Percentiles rank a stretch among this genome's conserved stretches.
These are phyloP conservation scores for Globisporangium cystogenes DNA, from an alignment of 352 stramenopile species.

Conservation along the genomic window DNA sequence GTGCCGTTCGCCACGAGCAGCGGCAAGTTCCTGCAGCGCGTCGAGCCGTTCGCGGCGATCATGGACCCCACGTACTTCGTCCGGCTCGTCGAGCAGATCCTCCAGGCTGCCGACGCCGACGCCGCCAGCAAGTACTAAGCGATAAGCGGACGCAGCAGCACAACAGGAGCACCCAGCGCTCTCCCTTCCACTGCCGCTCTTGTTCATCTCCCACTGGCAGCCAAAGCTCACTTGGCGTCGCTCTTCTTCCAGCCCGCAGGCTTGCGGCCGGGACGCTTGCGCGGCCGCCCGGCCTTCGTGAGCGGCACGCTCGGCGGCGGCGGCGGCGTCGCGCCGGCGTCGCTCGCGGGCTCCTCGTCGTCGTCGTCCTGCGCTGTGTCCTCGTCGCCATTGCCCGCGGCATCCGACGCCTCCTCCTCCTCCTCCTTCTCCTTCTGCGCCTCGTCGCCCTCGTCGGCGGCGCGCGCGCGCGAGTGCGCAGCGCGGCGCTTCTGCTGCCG, in stretches of 20 bases:
- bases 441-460: slow-evolving; percentile 22
- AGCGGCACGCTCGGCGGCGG: slow-evolving; percentile 13
- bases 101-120: slow-evolving; percentile 8
- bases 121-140: slow-evolving; percentile 3
- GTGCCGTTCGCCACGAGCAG: slow-evolving; percentile 55
- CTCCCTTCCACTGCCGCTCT: neutral
- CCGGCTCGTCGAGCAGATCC: slow-evolving; percentile 33
- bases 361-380: slow-evolving; percentile 27
- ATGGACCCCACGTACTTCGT: slow-evolving; percentile 75
- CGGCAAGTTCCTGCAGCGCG: slow-evolving; percentile 54
- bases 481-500: slow-evolving; percentile 58
- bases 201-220: too few relatives aligned
- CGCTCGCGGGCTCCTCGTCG: slow-evolving; percentile 21
- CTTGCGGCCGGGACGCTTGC: slow-evolving; percentile 59
- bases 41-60: slow-evolving; percentile 79
- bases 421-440: slow-evolving; percentile 8
- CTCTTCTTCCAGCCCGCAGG: slow-evolving; percentile 14
- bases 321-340: neutral
- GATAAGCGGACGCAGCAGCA: neutral
- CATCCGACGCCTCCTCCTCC: slow-evolving; percentile 11
- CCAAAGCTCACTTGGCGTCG: slow-evolving; percentile 9
- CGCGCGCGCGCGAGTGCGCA: slow-evolving; percentile 22
- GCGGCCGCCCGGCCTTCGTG: slow-evolving; percentile 35
- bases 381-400: slow-evolving; percentile 9
- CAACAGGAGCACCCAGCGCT: too few relatives aligned